Evolutionary conservation across 306 rosid species (phyloP).

Genomic region (Canavalia gladiata): DNA sequence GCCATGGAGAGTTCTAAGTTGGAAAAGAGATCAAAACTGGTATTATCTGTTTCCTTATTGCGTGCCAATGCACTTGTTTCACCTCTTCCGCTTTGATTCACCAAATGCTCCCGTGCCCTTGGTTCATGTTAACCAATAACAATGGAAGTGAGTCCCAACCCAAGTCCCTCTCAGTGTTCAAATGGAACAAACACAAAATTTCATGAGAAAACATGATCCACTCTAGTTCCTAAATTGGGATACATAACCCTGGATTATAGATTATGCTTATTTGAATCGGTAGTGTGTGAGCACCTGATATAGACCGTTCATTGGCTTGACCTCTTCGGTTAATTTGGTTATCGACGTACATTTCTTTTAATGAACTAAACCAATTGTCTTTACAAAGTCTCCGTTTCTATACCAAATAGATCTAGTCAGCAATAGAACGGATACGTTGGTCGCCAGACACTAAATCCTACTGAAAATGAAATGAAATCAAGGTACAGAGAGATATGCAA

Average conservation of each 20-base stretch:
- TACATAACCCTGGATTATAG: slow-evolving; percentile 3
- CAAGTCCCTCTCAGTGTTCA: slow-evolving; percentile 1
- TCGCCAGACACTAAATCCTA: slow-evolving; percentile 9
- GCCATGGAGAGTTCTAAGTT: neutral
- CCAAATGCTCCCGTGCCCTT: slow-evolving; percentile 10
- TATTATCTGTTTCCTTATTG: slow-evolving; percentile 17
- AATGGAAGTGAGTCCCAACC: slow-evolving; percentile 11
- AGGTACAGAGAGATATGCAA: slow-evolving; percentile 18
- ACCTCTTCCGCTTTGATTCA: too few relatives aligned
- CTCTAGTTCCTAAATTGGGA: slow-evolving; percentile 24
- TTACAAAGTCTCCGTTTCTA: slow-evolving; percentile 15
- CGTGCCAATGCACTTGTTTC: neutral
- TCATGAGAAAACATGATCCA: slow-evolving; percentile 9
- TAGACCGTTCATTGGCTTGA: slow-evolving; percentile 3
- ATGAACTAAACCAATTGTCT: slow-evolving; percentile 5
- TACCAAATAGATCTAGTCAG: slow-evolving; percentile 21
- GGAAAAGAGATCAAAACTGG: neutral
- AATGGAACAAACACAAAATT: neutral
- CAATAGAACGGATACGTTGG: neutral
- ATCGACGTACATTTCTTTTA: slow-evolving; percentile 8
- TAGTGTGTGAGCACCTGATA: neutral
- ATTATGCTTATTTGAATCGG: slow-evolving; percentile 9
- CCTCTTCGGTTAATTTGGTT: slow-evolving; percentile 23
- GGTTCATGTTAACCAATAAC: slow-evolving; percentile 11
- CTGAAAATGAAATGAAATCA: slow-evolving; percentile 12